Evolutionary conservation across 2,329 filamentous ascomycete genomes (phyloP).

Genomic region (Aspergillus pseudoterreus): DNA sequence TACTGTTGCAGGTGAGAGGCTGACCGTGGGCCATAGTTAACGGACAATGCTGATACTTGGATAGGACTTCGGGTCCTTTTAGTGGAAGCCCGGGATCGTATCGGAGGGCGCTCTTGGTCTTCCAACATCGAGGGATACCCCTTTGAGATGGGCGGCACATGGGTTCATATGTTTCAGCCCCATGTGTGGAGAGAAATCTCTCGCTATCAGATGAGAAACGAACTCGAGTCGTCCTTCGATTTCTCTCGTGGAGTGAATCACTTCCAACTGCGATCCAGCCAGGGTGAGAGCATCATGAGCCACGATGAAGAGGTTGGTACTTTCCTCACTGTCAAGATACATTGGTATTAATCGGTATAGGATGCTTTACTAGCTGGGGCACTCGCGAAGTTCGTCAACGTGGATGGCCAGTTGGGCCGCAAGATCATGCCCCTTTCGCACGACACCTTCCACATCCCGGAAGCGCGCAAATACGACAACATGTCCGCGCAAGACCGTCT

Average conservation of each 20-base stretch:
- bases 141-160: slow-evolving; percentile 51
- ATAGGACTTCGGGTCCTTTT: slow-evolving; percentile 40
- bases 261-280: slow-evolving; percentile 34
- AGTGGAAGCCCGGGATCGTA: slow-evolving; percentile 47
- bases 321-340: too few relatives aligned
- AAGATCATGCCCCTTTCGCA: slow-evolving; percentile 42
- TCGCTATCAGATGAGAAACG: slow-evolving; percentile 44
- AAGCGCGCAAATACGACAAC: slow-evolving; percentile 35
- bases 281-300: slow-evolving; percentile 31
- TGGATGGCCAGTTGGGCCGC: slow-evolving; percentile 41
- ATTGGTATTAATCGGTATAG: slow-evolving; percentile 6
- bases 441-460: slow-evolving; percentile 29
- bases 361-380: slow-evolving; percentile 32
- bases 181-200: slow-evolving; percentile 46
- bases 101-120: slow-evolving; percentile 49
- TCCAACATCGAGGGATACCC: slow-evolving; percentile 43
- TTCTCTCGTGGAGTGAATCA: slow-evolving; percentile 43
- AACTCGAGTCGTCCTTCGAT: slow-evolving; percentile 40
- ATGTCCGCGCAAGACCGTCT: slow-evolving; percentile 44
- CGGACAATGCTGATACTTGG: background rate
- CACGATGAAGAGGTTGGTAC: slow-evolving; percentile 35
- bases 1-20: slow-evolving; percentile 17
- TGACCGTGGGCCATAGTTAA: background rate
- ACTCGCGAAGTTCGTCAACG: slow-evolving; percentile 44
- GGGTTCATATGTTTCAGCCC: slow-evolving; percentile 46